Percentiles rank a stretch among this genome's conserved stretches.
Evolutionary conservation across 768 basidiomycete genomes (phyloP).

Genomic region (Boletus tylopilopsis): DNA sequence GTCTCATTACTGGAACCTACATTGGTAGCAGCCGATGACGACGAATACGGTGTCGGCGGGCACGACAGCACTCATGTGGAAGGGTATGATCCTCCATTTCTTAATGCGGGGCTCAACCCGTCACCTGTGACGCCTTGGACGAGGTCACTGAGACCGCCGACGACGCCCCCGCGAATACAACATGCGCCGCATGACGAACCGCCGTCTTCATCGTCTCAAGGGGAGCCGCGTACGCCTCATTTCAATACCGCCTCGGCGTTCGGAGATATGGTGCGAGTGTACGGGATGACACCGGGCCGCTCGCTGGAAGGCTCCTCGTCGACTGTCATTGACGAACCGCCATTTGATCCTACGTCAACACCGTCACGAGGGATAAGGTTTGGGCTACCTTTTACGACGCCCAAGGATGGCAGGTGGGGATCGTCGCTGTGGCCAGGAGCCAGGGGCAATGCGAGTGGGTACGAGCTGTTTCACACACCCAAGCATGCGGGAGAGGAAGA

Average conservation of each 20-base stretch:
- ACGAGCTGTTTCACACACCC: slow-evolving; percentile 53
- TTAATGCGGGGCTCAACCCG: slow-evolving; percentile 47
- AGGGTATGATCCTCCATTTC: slow-evolving; percentile 56
- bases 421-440: slow-evolving; percentile 13
- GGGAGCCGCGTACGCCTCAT: slow-evolving; percentile 55
- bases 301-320: slow-evolving; percentile 28
- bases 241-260: slow-evolving; percentile 27
- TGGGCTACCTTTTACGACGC: slow-evolving; percentile 53
- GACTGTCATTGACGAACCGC: slow-evolving; percentile 43
- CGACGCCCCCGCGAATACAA: slow-evolving; percentile 44
- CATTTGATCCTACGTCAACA: slow-evolving; percentile 77
- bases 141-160: slow-evolving; percentile 34
- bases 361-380: slow-evolving; percentile 77
- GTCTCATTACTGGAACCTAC: slow-evolving; percentile 50
- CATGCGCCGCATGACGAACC: slow-evolving; percentile 35
- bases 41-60: slow-evolving; percentile 7
- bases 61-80: slow-evolving; percentile 24
- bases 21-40: slow-evolving; percentile 64
- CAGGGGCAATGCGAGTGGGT: slow-evolving; percentile 31
- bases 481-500: slow-evolving; percentile 32
- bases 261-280: slow-evolving; percentile 38
- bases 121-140: slow-evolving; percentile 56
- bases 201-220: slow-evolving; percentile 41
- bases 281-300: slow-evolving; percentile 36
- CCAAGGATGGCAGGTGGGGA: slow-evolving; percentile 52